These are phyloP conservation scores for Auriscalpium vulgare DNA, from an alignment of 768 basidiomycete genomes.

Conservation along the genomic window DNA sequence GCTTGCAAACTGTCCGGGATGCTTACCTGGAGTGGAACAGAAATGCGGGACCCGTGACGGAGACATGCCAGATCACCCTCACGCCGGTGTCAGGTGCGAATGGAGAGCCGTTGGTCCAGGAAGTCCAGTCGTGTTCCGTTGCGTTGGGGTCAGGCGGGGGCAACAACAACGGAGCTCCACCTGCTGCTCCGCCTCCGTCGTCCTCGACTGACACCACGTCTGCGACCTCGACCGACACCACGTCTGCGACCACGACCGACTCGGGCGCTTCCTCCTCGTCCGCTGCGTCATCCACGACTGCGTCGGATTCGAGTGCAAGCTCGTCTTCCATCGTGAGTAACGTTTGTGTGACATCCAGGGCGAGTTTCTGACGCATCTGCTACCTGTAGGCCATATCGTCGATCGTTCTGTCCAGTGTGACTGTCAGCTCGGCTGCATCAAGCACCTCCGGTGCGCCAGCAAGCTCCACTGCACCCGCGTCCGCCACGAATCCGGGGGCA, in stretches of 20 bases:
- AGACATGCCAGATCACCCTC: conserved; percentile 28
- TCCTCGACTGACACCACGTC: neutral
- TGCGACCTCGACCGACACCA: neutral
- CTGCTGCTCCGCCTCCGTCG: no score
- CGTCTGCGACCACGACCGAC: neutral
- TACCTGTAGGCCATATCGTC: neutral
- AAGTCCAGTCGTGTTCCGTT: conserved; percentile 25
- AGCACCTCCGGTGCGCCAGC: neutral
- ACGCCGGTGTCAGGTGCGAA: conserved; percentile 24
- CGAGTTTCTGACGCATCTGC: neutral
- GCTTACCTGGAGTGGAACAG: conserved; percentile 8
- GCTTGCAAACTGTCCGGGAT: neutral
- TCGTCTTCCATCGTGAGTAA: neutral
- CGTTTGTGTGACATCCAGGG: neutral
- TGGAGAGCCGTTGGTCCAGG: conserved; percentile 24
- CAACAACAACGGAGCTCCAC: neutral
- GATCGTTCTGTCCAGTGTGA: neutral
- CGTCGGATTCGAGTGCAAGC: neutral
- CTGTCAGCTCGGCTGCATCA: neutral
- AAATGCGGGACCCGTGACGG: conserved; percentile 23
- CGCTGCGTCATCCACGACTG: neutral
- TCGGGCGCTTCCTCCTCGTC: conserved; percentile 6
- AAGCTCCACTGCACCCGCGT: neutral
- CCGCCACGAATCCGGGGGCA: neutral
- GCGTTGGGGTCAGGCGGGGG: neutral